Conservation (phyloP, 306 rosid species). For the Oxytropis ochrocephala region DNA sequence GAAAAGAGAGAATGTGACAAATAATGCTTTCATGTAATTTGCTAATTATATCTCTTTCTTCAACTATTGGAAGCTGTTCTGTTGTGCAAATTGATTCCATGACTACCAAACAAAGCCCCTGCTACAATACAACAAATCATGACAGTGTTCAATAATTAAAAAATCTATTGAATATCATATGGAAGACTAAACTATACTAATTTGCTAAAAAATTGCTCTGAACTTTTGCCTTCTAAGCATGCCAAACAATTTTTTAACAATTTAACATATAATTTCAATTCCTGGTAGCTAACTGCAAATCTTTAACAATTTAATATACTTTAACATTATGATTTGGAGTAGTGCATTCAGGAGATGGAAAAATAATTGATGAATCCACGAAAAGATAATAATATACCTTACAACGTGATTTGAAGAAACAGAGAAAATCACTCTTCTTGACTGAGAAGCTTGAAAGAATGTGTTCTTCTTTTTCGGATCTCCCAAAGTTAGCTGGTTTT, state of each 20-base stretch:
- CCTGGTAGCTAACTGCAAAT: background rate
- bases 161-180: background rate
- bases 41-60: slow-evolving; percentile 15
- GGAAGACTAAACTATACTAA: no score
- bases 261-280: background rate
- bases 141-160: background rate
- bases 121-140: background rate
- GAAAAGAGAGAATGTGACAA: slow-evolving; percentile 15
- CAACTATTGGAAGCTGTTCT: background rate
- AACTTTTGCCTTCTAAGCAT: no score
- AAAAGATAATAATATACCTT: background rate
- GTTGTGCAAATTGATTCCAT: slow-evolving; percentile 12
- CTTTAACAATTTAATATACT: background rate
- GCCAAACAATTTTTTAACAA: no score
- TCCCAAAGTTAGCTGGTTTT: no score
- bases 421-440: no score
- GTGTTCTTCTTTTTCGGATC: no score
- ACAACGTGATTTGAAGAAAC: no score
- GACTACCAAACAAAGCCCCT: background rate
- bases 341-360: background rate
- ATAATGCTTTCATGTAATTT: slow-evolving; percentile 16
- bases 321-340: background rate
- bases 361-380: background rate
- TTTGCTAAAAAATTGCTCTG: no score
- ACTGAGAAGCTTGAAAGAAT: no score